Percentiles rank a stretch among this genome's conserved stretches.
phyloP scores from a whole-genome alignment of 2,329 filamentous ascomycete species.

The Coleophoma crateriformis region DNA sequence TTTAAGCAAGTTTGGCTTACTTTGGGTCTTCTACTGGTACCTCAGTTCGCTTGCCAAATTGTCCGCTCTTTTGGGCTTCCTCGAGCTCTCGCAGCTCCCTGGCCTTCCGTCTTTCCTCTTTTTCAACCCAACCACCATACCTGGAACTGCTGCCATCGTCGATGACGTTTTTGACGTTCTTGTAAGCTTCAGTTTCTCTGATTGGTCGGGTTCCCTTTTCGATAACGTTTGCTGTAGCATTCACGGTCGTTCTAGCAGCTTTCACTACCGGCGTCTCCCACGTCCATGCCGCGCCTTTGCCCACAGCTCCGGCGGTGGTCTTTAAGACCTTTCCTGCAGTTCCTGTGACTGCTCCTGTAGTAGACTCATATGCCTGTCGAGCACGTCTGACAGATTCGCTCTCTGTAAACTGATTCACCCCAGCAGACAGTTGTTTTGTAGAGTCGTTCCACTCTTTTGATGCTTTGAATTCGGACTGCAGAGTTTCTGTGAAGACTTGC shows the following conservation, averaged over 20 bases:
- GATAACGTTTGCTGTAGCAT: conserved; percentile 76
- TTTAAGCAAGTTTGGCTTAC: conserved; percentile 47
- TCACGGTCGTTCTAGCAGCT: conserved; percentile 80
- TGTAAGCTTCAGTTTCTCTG: conserved; percentile 89
- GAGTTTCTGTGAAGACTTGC: conserved; percentile 98
- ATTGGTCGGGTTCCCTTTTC: conserved; percentile 95
- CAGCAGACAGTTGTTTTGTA: conserved; percentile 87
- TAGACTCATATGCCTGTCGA: conserved; percentile 79
- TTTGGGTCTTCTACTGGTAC: conserved; percentile 78
- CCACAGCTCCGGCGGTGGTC: conserved; percentile 78
- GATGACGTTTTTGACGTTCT: conserved; percentile 90
- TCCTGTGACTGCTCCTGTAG: conserved; percentile 74
- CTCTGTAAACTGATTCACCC: conserved; percentile 86
- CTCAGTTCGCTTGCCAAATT: conserved; percentile 42
- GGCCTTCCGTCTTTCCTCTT: conserved; percentile 81
- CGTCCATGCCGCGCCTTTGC: conserved; percentile 89
- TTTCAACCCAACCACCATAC: conserved; percentile 95
- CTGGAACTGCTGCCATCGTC: conserved; percentile 94
- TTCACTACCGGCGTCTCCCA: conserved; percentile 96
- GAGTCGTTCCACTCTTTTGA: conserved; percentile 99
- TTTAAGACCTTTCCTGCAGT: conserved; percentile 78
- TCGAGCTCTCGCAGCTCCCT: conserved; percentile 70
- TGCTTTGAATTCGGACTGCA: conserved; percentile 87
- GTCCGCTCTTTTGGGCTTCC: conserved; percentile 34
- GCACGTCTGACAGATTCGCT: conserved; percentile 86